These are phyloP conservation scores for Botrytis aclada DNA, from an alignment of 2,329 filamentous ascomycete species.

Conservation along the genomic window DNA sequence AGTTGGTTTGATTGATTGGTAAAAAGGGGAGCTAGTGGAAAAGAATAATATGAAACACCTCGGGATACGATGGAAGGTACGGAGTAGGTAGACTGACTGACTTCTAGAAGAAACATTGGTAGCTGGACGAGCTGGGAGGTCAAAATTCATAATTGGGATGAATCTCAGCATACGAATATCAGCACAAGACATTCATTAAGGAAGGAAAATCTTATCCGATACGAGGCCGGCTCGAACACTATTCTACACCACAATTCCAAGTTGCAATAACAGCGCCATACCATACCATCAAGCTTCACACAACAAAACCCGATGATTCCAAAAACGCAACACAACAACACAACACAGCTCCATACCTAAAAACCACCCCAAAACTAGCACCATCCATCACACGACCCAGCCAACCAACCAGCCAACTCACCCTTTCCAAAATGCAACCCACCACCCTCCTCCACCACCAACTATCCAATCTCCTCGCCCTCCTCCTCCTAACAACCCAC, in stretches of 20 bases:
- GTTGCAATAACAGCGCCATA: not conserved
- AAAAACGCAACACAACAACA: not conserved
- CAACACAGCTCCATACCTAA: not conserved
- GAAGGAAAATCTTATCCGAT: not conserved
- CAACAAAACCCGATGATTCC: not conserved
- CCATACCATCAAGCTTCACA: not conserved
- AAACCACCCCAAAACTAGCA: not conserved
- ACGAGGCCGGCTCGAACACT: not conserved
- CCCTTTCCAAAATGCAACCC: not conserved
- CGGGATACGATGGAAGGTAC: not conserved
- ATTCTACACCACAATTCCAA: not conserved
- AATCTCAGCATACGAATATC: not conserved
- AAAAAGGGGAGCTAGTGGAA: not conserved
- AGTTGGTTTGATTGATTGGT: not conserved
- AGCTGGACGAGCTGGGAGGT: not conserved
- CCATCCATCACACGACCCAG: too few species aligned
- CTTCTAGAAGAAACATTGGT: conserved; percentile 7
- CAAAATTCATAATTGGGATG: not conserved
- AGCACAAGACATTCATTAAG: not conserved
- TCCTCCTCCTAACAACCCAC: conserved; percentile 25
- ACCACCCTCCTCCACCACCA: not conserved
- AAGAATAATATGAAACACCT: not conserved
- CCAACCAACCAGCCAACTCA: not conserved
- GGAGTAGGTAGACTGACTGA: not conserved
- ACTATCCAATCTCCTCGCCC: conserved; percentile 20